Percentiles rank a stretch among this genome's conserved stretches.
phyloP scores from a whole-genome alignment of 768 basidiomycete species.

The Pulveroboletus sp. region DNA sequence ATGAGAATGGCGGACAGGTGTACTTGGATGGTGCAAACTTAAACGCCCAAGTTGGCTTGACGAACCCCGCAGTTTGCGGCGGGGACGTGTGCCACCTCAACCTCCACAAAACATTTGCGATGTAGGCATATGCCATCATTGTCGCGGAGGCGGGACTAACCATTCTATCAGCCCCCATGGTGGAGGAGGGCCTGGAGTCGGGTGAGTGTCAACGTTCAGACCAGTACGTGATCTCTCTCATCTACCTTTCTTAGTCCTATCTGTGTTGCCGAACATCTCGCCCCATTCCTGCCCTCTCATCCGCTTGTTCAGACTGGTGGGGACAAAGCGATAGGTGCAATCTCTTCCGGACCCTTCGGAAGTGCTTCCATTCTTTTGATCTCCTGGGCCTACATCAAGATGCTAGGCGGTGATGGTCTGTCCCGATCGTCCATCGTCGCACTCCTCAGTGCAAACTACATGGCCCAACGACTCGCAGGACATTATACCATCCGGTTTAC shows the following conservation, averaged over 20 bases:
- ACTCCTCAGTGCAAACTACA: slow-evolving; percentile 95
- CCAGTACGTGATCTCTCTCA: not conserved
- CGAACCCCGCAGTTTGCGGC: slow-evolving; percentile 90
- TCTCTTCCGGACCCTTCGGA: slow-evolving; percentile 90
- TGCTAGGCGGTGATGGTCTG: slow-evolving; percentile 95
- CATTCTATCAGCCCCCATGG: slow-evolving; percentile 73
- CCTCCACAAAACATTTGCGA: slow-evolving; percentile 96
- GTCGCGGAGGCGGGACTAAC: not conserved
- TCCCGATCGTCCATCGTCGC: slow-evolving; percentile 82
- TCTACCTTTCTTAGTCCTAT: slow-evolving; percentile 56
- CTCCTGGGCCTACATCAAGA: slow-evolving; percentile 99
- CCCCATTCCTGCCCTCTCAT: slow-evolving; percentile 91
- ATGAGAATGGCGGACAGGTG: slow-evolving; percentile 93
- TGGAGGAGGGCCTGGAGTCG: slow-evolving; percentile 95
- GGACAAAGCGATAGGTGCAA: slow-evolving; percentile 73
- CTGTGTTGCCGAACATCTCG: slow-evolving; percentile 88
- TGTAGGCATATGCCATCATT: slow-evolving; percentile 44
- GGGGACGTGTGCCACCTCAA: slow-evolving; percentile 99
- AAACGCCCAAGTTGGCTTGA: slow-evolving; percentile 90
- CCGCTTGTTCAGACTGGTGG: slow-evolving; percentile 66
- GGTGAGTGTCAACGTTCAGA: slow-evolving; percentile 41
- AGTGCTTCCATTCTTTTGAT: slow-evolving; percentile 94
- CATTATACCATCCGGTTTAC: slow-evolving; percentile 87
- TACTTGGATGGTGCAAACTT: slow-evolving; percentile 95
- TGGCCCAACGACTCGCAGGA: slow-evolving; percentile 79